These are phyloP conservation scores for Penicillium sp. DNA, from an alignment of 2,329 filamentous ascomycete genomes.

Conservation along the genomic window DNA sequence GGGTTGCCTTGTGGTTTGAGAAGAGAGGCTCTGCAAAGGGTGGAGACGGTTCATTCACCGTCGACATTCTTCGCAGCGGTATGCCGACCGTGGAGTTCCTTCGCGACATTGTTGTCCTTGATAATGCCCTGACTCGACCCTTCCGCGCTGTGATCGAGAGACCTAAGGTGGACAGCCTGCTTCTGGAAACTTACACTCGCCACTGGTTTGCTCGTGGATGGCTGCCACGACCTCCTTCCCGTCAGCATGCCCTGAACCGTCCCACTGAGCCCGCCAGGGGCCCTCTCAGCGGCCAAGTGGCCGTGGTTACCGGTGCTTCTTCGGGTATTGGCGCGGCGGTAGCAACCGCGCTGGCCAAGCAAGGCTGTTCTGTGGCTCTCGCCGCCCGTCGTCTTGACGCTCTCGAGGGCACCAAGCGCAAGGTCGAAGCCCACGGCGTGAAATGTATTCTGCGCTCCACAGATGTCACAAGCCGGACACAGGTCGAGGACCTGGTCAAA, in stretches of 20 bases:
- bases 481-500: conserved; percentile 67
- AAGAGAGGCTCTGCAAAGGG: conserved; percentile 65
- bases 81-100: conserved; percentile 77
- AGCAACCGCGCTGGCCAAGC: conserved; percentile 65
- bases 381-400: conserved; percentile 70
- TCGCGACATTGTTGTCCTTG: conserved; percentile 69
- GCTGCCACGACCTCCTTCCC: conserved; percentile 64
- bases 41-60: conserved; percentile 72
- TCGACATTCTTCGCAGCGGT: conserved; percentile 76
- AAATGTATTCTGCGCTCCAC: conserved; percentile 70
- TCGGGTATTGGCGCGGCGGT: conserved; percentile 79
- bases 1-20: conserved; percentile 73
- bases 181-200: conserved; percentile 77
- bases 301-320: conserved; percentile 76
- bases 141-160: conserved; percentile 60
- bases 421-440: conserved; percentile 58
- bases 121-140: conserved; percentile 68
- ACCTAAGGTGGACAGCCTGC: conserved; percentile 66
- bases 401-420: conserved; percentile 66
- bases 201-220: conserved; percentile 81
- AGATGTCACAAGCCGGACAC: conserved; percentile 67
- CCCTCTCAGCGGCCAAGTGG: conserved; percentile 68
- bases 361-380: conserved; percentile 72
- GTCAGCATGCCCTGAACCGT: conserved; percentile 49
- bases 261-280: conserved; percentile 52